phyloP scores from a whole-genome alignment of 805 yeast genomes.

The Tetrapisispora fleetii region DNA sequence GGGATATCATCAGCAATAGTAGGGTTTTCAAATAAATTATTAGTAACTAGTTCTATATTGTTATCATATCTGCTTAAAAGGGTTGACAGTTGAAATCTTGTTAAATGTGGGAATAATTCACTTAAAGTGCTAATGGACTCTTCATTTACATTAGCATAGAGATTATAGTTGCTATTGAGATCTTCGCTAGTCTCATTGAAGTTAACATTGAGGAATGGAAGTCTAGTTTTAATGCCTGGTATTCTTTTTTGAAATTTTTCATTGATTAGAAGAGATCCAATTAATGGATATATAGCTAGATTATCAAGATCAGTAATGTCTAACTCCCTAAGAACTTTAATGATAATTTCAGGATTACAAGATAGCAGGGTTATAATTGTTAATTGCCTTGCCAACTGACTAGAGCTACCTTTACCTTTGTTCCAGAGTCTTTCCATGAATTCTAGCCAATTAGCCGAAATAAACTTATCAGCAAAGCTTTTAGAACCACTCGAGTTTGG shows the following conservation, averaged over 20 bases:
- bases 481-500: constrained; percentile 11
- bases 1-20: constrained; percentile 29
- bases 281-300: constrained; percentile 42
- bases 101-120: constrained; percentile 64
- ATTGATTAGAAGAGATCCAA: constrained; percentile 45
- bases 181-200: neutral
- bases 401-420: constrained; percentile 45
- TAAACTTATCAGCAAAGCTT: constrained; percentile 46
- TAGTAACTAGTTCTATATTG: constrained; percentile 49
- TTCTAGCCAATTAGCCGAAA: constrained; percentile 48
- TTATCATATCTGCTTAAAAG: constrained; percentile 40
- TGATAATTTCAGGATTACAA: constrained; percentile 35
- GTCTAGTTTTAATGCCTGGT: constrained; percentile 43
- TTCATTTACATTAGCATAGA: constrained; percentile 11
- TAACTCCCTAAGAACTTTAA: constrained; percentile 34
- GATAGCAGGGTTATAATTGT: constrained; percentile 45
- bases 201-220: constrained; percentile 36
- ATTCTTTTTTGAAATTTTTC: constrained; percentile 35
- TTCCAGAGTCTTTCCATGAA: constrained; percentile 47
- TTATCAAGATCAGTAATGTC: constrained; percentile 36
- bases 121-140: constrained; percentile 33
- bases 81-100: constrained; percentile 36
- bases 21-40: constrained; percentile 56
- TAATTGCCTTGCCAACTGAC: constrained; percentile 37
- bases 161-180: neutral